phyloP scores from a whole-genome alignment of 2,329 filamentous ascomycete species.

The Phoma sp. region DNA sequence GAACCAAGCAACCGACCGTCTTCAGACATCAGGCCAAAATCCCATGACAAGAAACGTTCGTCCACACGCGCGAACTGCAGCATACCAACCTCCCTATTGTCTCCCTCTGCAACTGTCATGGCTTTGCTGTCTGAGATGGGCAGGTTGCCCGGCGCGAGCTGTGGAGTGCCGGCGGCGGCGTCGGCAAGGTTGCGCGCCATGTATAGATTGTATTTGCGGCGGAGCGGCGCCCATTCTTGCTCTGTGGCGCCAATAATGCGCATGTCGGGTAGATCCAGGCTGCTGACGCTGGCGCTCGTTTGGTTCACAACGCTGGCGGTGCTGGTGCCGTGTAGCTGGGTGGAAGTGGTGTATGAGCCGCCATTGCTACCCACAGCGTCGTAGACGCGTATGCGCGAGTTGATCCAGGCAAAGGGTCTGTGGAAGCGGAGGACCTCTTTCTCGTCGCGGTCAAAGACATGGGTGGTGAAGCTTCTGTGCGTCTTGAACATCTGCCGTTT shows the following conservation, averaged over 20 bases:
- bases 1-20: slow-evolving; percentile 61
- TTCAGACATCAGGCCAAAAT: slow-evolving; percentile 64
- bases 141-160: slow-evolving; percentile 52
- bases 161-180: slow-evolving; percentile 44
- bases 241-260: slow-evolving; percentile 68
- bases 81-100: slow-evolving; percentile 53
- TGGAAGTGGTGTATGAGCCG: slow-evolving; percentile 47
- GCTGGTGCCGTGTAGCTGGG: slow-evolving; percentile 53
- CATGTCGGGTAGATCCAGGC: slow-evolving; percentile 62
- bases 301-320: slow-evolving; percentile 51
- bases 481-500: slow-evolving; percentile 66
- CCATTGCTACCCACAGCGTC: slow-evolving; percentile 35
- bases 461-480: slow-evolving; percentile 68
- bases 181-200: slow-evolving; percentile 58
- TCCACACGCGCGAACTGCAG: slow-evolving; percentile 67
- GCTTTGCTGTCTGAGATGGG: slow-evolving; percentile 58
- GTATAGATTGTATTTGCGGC: slow-evolving; percentile 70
- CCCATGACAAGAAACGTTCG: slow-evolving; percentile 69
- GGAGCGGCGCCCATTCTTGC: slow-evolving; percentile 67
- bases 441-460: slow-evolving; percentile 67
- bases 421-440: slow-evolving; percentile 67
- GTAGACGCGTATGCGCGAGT: slow-evolving; percentile 56
- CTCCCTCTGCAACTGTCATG: slow-evolving; percentile 49
- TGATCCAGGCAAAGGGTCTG: slow-evolving; percentile 69
- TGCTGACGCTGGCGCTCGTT: slow-evolving; percentile 59